Conservation (phyloP, 306 rosid genomes). For the Cicer yamashitae region DNA sequence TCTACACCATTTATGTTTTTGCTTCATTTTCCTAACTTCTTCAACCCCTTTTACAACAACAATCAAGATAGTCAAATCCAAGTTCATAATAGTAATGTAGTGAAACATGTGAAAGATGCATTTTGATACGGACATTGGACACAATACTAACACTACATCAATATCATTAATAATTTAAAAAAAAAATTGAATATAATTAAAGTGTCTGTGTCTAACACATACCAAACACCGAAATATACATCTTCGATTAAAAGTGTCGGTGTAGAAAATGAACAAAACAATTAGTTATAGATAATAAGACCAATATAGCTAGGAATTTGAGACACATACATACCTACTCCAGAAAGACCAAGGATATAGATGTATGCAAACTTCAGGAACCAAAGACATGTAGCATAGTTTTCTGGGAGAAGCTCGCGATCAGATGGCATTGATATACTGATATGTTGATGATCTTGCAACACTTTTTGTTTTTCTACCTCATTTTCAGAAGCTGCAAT, state of each 20-base stretch:
- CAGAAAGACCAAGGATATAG: constrained; percentile 14
- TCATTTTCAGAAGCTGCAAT: background rate
- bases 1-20: constrained; percentile 48
- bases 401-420: background rate
- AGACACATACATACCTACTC: background rate
- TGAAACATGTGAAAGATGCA: background rate
- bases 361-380: constrained; percentile 21
- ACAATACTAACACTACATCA: too few species aligned
- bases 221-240: too few species aligned
- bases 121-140: too few species aligned
- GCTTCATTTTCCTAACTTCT: constrained; percentile 5
- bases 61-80: background rate
- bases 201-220: too few species aligned
- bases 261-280: too few species aligned
- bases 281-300: background rate
- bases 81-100: background rate
- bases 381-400: constrained; percentile 16
- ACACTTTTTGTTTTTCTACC: background rate
- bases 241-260: too few species aligned
- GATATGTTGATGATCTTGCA: background rate
- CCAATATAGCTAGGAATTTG: background rate
- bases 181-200: too few species aligned
- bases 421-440: background rate
- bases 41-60: constrained; percentile 20
- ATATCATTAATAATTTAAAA: too few species aligned